phyloP scores from a whole-genome alignment of 208 protist species.

The Naegleria lovaniensis region DNA sequence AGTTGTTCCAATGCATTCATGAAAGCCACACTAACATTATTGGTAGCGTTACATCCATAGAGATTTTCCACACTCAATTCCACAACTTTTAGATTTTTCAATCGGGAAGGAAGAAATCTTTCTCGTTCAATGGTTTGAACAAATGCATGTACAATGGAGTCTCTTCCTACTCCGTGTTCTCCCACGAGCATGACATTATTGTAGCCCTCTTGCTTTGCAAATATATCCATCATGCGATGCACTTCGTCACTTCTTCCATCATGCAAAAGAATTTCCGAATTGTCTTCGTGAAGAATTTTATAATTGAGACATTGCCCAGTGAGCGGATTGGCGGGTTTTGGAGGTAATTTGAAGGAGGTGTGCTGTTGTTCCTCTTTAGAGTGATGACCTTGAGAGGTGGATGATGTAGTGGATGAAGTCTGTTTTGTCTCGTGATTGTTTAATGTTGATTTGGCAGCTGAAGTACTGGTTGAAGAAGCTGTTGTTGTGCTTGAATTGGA shows the following conservation, averaged over 20 bases:
- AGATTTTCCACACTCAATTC: background rate
- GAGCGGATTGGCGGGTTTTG: background rate
- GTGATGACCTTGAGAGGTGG: too few relatives aligned
- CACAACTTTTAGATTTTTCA: background rate
- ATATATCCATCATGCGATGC: background rate
- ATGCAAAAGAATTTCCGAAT: background rate
- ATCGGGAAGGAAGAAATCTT: background rate
- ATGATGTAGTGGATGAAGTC: too few relatives aligned
- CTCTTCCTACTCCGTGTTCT: background rate
- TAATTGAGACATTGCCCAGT: background rate
- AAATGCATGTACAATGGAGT: background rate
- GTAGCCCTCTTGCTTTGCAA: background rate
- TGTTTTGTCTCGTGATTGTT: too few relatives aligned
- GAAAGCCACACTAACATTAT: background rate
- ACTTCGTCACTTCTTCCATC: background rate
- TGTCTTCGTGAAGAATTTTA: background rate
- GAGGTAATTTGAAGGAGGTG: too few relatives aligned
- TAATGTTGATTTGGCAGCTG: too few relatives aligned
- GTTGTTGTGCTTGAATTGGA: too few relatives aligned
- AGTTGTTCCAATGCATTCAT: background rate
- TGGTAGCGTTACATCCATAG: background rate
- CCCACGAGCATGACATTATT: background rate
- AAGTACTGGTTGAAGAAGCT: too few relatives aligned
- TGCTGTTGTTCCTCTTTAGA: too few relatives aligned
- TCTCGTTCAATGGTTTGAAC: background rate